Evolutionary conservation across 1,284 basidiomycete genomes (phyloP).

Genomic region (Thelephora terrestris): DNA sequence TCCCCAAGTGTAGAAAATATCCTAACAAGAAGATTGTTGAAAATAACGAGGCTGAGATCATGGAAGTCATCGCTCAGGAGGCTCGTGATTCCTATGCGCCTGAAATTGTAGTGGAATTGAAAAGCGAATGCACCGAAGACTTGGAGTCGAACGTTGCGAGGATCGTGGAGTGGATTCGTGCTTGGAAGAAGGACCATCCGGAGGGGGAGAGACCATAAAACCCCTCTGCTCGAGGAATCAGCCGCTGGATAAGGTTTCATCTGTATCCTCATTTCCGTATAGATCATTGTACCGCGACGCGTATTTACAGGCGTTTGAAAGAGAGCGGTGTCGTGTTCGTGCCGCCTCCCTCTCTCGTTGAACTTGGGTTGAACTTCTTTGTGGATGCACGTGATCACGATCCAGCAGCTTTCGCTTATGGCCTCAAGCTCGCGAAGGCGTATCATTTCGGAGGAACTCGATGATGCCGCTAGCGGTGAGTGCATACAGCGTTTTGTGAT

Average conservation of each 20-base stretch:
- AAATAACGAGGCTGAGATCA: conserved; percentile 98
- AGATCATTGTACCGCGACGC: too few species aligned
- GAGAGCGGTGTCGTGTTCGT: too few species aligned
- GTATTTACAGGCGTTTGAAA: too few species aligned
- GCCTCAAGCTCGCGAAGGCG: neutral
- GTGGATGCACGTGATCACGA: too few species aligned
- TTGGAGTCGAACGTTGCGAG: conserved; percentile 81
- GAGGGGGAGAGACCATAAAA: neutral
- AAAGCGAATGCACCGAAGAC: conserved; percentile 72
- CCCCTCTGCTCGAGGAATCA: too few species aligned
- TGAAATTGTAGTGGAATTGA: conserved; percentile 82
- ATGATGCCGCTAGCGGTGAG: conserved; percentile 16
- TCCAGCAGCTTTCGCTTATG: neutral
- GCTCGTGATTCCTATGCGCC: conserved; percentile 77
- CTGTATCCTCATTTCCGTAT: too few species aligned
- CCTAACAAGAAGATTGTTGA: conserved; percentile 92
- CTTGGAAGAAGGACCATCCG: conserved; percentile 57
- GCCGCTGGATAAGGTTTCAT: too few species aligned
- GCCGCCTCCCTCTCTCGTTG: too few species aligned
- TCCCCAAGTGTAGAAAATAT: conserved; percentile 55
- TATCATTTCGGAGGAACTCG: conserved; percentile 7
- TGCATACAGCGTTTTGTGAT: neutral
- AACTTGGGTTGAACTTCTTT: neutral
- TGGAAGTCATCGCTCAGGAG: conserved; percentile 88
- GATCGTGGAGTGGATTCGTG: conserved; percentile 77